These are phyloP conservation scores for Entophlyctis luteolus DNA, from an alignment of 192 early-diverging fungal species.

Conservation along the genomic window DNA sequence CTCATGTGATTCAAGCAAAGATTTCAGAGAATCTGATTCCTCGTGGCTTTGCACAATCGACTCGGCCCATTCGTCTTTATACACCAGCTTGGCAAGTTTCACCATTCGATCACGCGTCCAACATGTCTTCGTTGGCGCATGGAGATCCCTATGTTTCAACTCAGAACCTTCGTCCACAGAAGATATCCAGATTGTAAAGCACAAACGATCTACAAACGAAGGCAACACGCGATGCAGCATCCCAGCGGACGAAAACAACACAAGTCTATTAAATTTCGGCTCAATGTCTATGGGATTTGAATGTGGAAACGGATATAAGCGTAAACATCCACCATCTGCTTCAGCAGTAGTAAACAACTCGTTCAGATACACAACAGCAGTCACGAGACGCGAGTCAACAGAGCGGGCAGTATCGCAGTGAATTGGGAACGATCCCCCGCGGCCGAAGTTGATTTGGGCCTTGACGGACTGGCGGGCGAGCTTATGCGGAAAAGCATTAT, in stretches of 20 bases:
- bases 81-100: neutral
- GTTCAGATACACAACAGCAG: constrained; percentile 3
- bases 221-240: constrained; percentile 5
- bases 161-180: neutral
- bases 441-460: constrained; percentile 13
- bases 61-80: neutral
- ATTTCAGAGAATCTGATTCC: neutral
- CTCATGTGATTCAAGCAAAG: neutral
- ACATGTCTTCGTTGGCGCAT: neutral
- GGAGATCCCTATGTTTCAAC: neutral
- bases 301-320: constrained; percentile 3
- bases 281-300: neutral
- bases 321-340: neutral
- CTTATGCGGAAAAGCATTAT: neutral
- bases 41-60: neutral
- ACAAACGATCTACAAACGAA: neutral
- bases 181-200: constrained; percentile 12
- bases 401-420: neutral
- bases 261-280: neutral
- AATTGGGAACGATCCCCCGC: neutral
- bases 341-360: neutral
- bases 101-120: neutral
- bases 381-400: neutral
- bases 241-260: neutral
- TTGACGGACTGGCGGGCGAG: constrained; percentile 1